Percentiles rank a stretch among this genome's conserved stretches.
Conservation (phyloP, 164 flowering plant species). For the Macadamia integrifolia region DNA sequence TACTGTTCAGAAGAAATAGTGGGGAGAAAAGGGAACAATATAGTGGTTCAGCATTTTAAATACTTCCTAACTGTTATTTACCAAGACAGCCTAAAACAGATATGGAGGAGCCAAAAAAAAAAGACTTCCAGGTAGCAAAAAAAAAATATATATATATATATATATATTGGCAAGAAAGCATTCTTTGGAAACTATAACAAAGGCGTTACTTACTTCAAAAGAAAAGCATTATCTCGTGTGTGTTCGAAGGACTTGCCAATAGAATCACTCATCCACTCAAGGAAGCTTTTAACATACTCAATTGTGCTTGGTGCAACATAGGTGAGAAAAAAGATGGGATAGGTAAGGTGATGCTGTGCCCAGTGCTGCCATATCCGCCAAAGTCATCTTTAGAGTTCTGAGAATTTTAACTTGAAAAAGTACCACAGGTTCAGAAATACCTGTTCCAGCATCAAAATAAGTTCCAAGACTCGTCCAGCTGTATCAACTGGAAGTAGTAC, state of each 20-base stretch:
- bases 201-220: slow-evolving; percentile 59
- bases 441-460: slow-evolving; percentile 80
- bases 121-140: too few relatives aligned
- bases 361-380: slow-evolving; percentile 55
- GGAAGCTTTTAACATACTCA: slow-evolving; percentile 90
- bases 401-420: not conserved
- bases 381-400: not conserved
- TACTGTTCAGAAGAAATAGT: not conserved
- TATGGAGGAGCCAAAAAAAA: too few relatives aligned
- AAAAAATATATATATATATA: too few relatives aligned
- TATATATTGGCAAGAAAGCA: not conserved
- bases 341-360: slow-evolving; percentile 58
- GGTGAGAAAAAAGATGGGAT: slow-evolving; percentile 85
- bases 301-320: slow-evolving; percentile 87
- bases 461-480: slow-evolving; percentile 89
- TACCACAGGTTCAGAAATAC: slow-evolving; percentile 25
- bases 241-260: slow-evolving; percentile 95
- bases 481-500: slow-evolving; percentile 91
- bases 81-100: too few relatives aligned
- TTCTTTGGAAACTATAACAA: not conserved
- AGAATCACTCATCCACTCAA: slow-evolving; percentile 99
- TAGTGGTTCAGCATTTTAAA: too few relatives aligned
- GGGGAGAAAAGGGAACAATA: not conserved
- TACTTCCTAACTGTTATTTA: too few relatives aligned
- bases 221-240: slow-evolving; percentile 91